phyloP scores from a whole-genome alignment of 164 flowering plant species.

The Kingdonia uniflora region DNA sequence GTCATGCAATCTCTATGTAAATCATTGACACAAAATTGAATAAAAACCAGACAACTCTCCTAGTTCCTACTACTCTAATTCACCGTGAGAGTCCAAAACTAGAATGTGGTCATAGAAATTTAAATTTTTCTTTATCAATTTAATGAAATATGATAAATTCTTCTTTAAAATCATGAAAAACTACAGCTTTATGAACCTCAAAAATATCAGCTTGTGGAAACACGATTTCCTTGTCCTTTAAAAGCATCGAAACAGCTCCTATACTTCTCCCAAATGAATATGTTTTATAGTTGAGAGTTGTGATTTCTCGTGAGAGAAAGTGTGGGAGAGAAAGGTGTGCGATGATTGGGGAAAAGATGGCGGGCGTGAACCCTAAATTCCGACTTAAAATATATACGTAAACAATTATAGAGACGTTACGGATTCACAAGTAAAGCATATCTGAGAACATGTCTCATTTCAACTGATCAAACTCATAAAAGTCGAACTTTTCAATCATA shows the following conservation, averaged over 20 bases:
- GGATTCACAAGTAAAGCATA: not conserved
- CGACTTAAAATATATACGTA: conserved; percentile 4
- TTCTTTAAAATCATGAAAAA: too few species aligned
- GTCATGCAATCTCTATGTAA: conserved; percentile 16
- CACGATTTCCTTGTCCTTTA: too few species aligned
- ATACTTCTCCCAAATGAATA: too few species aligned
- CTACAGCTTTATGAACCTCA: too few species aligned
- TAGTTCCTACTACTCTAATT: too few species aligned
- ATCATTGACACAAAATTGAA: not conserved
- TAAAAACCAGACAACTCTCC: not conserved
- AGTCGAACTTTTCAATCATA: not conserved
- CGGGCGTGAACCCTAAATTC: conserved; percentile 5
- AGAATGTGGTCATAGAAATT: too few species aligned
- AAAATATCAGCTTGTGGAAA: too few species aligned
- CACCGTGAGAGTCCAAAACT: too few species aligned
- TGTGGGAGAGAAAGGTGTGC: conserved; percentile 2
- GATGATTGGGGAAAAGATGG: conserved; percentile 11
- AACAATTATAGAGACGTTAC: not conserved
- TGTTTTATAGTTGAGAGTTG: too few species aligned
- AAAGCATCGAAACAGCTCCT: too few species aligned
- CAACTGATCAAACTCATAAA: not conserved
- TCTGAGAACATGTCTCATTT: conserved; percentile 4
- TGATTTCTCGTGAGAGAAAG: not conserved
- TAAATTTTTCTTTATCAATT: too few species aligned
- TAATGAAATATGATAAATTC: too few species aligned